phyloP scores from a whole-genome alignment of 257 asterid species.

The Ballota nigra region DNA sequence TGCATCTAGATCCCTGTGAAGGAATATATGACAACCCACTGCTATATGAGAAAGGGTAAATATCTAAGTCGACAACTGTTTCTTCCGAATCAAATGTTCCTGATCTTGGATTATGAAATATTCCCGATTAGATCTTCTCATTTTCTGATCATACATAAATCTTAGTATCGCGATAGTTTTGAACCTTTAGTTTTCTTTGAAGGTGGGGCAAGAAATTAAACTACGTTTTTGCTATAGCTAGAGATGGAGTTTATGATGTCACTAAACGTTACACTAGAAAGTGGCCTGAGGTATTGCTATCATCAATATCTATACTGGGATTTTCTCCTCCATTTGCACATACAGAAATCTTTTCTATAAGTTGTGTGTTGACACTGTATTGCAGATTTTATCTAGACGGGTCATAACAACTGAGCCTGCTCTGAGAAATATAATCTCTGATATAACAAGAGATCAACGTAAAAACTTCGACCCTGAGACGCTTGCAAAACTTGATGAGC shows the following conservation, averaged over 20 bases:
- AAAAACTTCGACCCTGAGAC: constrained; percentile 41
- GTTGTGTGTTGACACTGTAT: constrained; percentile 10
- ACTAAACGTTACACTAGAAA: constrained; percentile 90
- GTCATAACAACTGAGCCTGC: constrained; percentile 60
- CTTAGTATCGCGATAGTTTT: constrained; percentile 16
- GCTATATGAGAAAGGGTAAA: constrained; percentile 92
- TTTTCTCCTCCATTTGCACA: constrained; percentile 6
- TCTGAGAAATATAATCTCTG: constrained; percentile 46
- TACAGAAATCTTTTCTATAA: background rate
- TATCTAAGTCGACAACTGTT: constrained; percentile 19
- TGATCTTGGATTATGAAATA: constrained; percentile 11
- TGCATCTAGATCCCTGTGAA: constrained; percentile 99
- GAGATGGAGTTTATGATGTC: constrained; percentile 91
- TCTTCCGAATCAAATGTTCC: constrained; percentile 19
- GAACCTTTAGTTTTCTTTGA: constrained; percentile 35
- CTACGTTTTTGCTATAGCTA: constrained; percentile 70
- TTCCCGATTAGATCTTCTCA: constrained; percentile 13
- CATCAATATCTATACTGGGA: constrained; percentile 8
- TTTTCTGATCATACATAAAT: background rate
- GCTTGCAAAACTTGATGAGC: constrained; percentile 54
- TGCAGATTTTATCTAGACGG: constrained; percentile 79
- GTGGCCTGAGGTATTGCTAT: constrained; percentile 74
- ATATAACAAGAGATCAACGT: constrained; percentile 59
- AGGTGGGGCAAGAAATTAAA: constrained; percentile 86
- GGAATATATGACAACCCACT: constrained; percentile 91